A percentile compares a stretch with the other conserved stretches of the same genome.
phyloP scores from a whole-genome alignment of 192 early-diverging fungal species.

The Backusella psychrophila region DNA sequence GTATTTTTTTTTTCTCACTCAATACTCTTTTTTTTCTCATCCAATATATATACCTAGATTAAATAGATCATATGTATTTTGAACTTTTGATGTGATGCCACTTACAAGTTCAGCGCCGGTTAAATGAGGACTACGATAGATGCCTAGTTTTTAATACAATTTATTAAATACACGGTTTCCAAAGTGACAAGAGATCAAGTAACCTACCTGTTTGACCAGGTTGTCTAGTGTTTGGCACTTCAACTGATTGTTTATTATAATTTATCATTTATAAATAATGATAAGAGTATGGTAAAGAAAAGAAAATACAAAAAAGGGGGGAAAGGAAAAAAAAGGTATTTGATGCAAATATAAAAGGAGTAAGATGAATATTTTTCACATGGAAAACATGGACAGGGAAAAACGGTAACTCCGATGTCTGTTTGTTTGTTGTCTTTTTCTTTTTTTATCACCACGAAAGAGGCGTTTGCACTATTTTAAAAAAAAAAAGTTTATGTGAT shows the following conservation, averaged over 20 bases:
- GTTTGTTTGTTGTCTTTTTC: neutral
- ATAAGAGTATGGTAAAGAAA: neutral
- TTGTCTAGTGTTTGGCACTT: constrained; percentile 46
- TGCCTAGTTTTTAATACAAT: constrained; percentile 22
- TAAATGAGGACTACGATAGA: constrained; percentile 39
- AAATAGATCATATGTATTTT: constrained; percentile 46
- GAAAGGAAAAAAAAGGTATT: neutral
- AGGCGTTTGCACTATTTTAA: neutral
- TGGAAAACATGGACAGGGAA: neutral
- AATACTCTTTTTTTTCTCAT: neutral
- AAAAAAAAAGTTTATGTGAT: neutral
- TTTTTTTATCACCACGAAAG: neutral
- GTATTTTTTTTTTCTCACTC: neutral
- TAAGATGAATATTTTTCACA: neutral
- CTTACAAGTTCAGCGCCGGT: constrained; percentile 27
- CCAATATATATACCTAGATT: constrained; percentile 28
- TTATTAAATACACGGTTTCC: neutral
- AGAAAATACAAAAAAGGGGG: neutral
- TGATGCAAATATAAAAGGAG: neutral
- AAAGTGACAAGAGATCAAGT: neutral
- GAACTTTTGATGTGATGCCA: constrained; percentile 38
- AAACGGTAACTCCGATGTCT: neutral
- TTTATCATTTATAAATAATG: neutral
- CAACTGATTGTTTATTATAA: constrained; percentile 46
- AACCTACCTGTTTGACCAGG: constrained; percentile 49